Conservation (phyloP, 371 early-diverging fungal genomes). For the Rhizomucor pusillus region DNA sequence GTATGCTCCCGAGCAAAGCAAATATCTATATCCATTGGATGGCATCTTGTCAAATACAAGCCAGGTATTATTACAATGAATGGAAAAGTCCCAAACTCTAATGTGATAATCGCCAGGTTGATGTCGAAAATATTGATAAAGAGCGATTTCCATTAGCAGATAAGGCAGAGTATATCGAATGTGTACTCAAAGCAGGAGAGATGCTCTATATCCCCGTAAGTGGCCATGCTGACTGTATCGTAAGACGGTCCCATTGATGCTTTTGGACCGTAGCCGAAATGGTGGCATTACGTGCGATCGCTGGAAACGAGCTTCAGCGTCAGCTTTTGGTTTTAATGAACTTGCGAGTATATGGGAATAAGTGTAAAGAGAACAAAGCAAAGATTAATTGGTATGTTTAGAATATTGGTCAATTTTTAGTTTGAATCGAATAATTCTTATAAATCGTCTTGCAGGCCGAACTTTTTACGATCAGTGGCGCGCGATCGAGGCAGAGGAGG, state of each 20-base stretch:
- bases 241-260: too few species aligned
- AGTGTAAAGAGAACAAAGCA: too few species aligned
- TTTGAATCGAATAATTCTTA: too few species aligned
- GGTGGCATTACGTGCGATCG: constrained; percentile 93
- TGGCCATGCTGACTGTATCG: too few species aligned
- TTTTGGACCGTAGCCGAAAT: constrained; percentile 48
- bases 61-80: constrained; percentile 42
- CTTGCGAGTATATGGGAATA: too few species aligned
- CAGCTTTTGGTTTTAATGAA: constrained; percentile 88
- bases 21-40: constrained; percentile 56
- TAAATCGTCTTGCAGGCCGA: background rate
- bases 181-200: constrained; percentile 76
- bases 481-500: constrained; percentile 11
- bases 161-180: constrained; percentile 63
- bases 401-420: too few species aligned
- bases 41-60: constrained; percentile 76
- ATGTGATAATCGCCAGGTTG: constrained; percentile 38
- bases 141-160: constrained; percentile 52
- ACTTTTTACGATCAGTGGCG: background rate
- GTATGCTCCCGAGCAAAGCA: constrained; percentile 62
- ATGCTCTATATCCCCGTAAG: constrained; percentile 88
- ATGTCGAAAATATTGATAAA: constrained; percentile 64
- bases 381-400: too few species aligned
- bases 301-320: constrained; percentile 78
- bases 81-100: background rate